Conservation (phyloP, 2,329 filamentous ascomycete genomes). For the Pseudomassariella vexata region DNA sequence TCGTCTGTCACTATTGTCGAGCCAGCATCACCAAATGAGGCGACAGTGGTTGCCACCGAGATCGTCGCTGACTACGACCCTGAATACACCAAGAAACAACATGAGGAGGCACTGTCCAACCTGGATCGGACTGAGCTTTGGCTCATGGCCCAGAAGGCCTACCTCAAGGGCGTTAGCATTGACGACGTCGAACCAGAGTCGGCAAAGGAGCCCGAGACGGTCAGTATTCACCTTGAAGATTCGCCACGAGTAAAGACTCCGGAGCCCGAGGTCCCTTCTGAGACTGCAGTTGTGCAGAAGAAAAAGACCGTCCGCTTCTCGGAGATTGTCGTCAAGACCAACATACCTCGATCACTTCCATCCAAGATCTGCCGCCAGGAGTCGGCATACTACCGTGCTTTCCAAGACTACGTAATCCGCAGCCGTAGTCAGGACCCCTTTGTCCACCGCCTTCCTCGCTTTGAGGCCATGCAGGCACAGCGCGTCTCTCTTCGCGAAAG, state of each 20-base stretch:
- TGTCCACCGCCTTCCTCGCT: constrained; percentile 76
- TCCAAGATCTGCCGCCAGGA: constrained; percentile 53
- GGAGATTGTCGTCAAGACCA: constrained; percentile 38
- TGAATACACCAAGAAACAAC: constrained; percentile 67
- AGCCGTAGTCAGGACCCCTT: constrained; percentile 70
- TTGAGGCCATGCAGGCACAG: constrained; percentile 81
- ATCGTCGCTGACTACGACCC: constrained; percentile 69
- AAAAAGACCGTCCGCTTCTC: constrained; percentile 79
- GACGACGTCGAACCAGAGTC: constrained; percentile 33
- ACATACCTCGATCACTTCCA: constrained; percentile 44
- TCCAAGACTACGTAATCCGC: constrained; percentile 66
- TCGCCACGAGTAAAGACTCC: constrained; percentile 18
- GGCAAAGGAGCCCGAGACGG: constrained; percentile 28
- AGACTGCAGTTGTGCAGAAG: constrained; percentile 22
- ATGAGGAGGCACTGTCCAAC: constrained; percentile 64
- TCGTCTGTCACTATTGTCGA: constrained; percentile 26
- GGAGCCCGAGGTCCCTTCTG: constrained; percentile 19
- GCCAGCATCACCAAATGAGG: constrained; percentile 37
- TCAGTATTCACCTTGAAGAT: constrained; percentile 26
- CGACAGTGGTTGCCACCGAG: constrained; percentile 57
- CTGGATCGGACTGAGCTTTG: constrained; percentile 81
- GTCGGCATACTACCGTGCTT: constrained; percentile 83
- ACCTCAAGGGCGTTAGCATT: constrained; percentile 62
- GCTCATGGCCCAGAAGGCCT: constrained; percentile 76
- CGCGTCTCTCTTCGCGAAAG: constrained; percentile 66